phyloP scores from a whole-genome alignment of 2,329 filamentous ascomycete species.

The Macroventuria anomochaeta region DNA sequence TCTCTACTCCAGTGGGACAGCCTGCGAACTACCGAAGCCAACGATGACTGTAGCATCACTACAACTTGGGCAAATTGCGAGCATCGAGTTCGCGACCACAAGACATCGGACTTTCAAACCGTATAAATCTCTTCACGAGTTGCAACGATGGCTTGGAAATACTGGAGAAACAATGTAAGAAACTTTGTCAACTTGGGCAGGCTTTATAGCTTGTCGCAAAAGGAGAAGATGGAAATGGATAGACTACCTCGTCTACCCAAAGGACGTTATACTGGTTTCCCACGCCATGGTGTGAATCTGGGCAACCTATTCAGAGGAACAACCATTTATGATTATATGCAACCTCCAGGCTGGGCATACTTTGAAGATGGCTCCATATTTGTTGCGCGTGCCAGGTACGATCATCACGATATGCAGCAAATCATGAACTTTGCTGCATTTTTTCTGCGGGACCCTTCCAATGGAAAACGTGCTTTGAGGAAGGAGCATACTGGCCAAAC shows the following conservation, averaged over 20 bases:
- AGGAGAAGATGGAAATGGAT: not conserved
- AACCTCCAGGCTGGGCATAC: conserved; percentile 24
- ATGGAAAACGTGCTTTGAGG: not conserved
- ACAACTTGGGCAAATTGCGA: not conserved
- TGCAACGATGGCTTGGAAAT: not conserved
- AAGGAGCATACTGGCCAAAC: not conserved
- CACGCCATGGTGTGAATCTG: not conserved
- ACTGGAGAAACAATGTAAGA: not conserved
- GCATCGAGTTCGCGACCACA: not conserved
- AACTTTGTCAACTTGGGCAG: conserved; percentile 26
- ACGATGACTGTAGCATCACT: not conserved
- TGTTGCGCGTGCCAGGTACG: conserved; percentile 16
- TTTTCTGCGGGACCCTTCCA: conserved; percentile 19
- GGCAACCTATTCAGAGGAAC: not conserved
- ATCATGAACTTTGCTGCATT: conserved; percentile 23
- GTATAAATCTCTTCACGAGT: not conserved
- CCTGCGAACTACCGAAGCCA: not conserved
- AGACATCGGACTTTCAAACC: not conserved
- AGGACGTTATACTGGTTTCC: not conserved
- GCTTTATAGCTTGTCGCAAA: conserved; percentile 6
- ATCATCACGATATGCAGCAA: conserved; percentile 24
- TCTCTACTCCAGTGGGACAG: not conserved
- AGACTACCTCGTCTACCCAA: not conserved
- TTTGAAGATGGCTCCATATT: conserved; percentile 35
- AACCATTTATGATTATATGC: too few relatives aligned